phyloP scores from a whole-genome alignment of 2,329 filamentous ascomycete genomes.

The Venturia pyrina region DNA sequence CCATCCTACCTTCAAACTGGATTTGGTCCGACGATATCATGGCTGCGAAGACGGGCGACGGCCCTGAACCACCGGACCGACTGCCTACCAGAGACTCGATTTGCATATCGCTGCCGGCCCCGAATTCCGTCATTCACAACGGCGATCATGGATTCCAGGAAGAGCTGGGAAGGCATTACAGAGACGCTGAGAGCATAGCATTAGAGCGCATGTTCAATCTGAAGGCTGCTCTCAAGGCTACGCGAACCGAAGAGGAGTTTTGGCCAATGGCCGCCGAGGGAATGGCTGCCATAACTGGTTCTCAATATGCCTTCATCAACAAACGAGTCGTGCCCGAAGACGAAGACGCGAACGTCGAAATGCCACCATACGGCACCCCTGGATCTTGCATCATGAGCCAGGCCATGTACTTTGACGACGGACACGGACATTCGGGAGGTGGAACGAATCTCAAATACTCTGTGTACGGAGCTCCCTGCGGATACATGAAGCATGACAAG shows the following conservation, averaged over 20 bases:
- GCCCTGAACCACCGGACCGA: neutral
- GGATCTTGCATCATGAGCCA: slow-evolving; percentile 55
- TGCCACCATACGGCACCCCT: slow-evolving; percentile 50
- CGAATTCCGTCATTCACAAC: slow-evolving; percentile 1
- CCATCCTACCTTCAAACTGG: neutral
- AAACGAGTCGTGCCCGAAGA: slow-evolving; percentile 53
- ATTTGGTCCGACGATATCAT: neutral
- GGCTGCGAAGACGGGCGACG: neutral
- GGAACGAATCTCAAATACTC: slow-evolving; percentile 54
- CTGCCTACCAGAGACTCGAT: neutral
- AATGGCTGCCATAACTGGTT: slow-evolving; percentile 50
- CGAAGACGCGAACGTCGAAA: slow-evolving; percentile 46
- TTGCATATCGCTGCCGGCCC: neutral
- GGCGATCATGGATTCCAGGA: slow-evolving; percentile 35
- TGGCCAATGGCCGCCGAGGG: slow-evolving; percentile 56
- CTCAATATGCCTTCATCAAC: slow-evolving; percentile 60
- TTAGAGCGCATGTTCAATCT: slow-evolving; percentile 50
- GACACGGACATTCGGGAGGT: slow-evolving; percentile 40
- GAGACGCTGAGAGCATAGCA: slow-evolving; percentile 46
- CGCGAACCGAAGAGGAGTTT: slow-evolving; percentile 46
- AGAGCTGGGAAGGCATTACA: slow-evolving; percentile 19
- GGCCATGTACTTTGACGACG: slow-evolving; percentile 57
- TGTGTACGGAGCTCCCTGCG: slow-evolving; percentile 54
- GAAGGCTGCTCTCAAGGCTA: slow-evolving; percentile 44
- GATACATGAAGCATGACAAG: slow-evolving; percentile 62